These are phyloP conservation scores for Clarireedia sp. DNA, from an alignment of 2,329 filamentous ascomycete genomes.

Conservation along the genomic window DNA sequence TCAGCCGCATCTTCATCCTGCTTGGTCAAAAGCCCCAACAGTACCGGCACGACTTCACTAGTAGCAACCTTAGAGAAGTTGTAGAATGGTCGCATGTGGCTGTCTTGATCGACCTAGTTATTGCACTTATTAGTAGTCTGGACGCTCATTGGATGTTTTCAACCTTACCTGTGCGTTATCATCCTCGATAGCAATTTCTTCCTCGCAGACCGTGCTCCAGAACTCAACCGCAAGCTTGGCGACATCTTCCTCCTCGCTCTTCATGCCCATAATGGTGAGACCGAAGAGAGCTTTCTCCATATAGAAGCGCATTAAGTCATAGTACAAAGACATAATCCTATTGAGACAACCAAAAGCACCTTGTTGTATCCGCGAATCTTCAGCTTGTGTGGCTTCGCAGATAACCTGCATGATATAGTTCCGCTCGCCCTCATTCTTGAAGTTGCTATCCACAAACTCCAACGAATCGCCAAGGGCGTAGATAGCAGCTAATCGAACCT, in stretches of 20 bases:
- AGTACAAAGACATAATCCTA: slow-evolving; percentile 97
- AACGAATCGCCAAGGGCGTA: slow-evolving; percentile 91
- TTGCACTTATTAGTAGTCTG: neutral
- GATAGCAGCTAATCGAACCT: slow-evolving; percentile 89
- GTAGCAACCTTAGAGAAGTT: slow-evolving; percentile 93
- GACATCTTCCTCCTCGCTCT: slow-evolving; percentile 94
- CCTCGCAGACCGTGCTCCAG: slow-evolving; percentile 99
- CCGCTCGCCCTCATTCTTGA: slow-evolving; percentile 96
- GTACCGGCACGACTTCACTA: slow-evolving; percentile 86
- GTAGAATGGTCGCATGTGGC: slow-evolving; percentile 78
- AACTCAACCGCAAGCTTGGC: slow-evolving; percentile 97
- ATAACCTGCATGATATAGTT: slow-evolving; percentile 99
- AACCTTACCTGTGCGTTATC: slow-evolving; percentile 71
- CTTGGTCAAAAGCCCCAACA: slow-evolving; percentile 82
- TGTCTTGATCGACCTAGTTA: slow-evolving; percentile 23
- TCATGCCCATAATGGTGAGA: slow-evolving; percentile 96
- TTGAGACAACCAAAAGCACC: slow-evolving; percentile 96
- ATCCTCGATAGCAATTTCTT: slow-evolving; percentile 96
- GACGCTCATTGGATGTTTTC: neutral
- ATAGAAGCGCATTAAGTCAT: slow-evolving; percentile 99
- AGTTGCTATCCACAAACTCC: slow-evolving; percentile 96
- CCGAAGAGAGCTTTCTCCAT: slow-evolving; percentile 99
- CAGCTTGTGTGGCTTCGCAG: slow-evolving; percentile 94
- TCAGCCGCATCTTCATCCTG: slow-evolving; percentile 96
- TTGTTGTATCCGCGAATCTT: slow-evolving; percentile 86